Base-by-base conservation (phyloP, 371 early-diverging fungal species). In the Batrachochytrium dendrobatidis region DNA sequence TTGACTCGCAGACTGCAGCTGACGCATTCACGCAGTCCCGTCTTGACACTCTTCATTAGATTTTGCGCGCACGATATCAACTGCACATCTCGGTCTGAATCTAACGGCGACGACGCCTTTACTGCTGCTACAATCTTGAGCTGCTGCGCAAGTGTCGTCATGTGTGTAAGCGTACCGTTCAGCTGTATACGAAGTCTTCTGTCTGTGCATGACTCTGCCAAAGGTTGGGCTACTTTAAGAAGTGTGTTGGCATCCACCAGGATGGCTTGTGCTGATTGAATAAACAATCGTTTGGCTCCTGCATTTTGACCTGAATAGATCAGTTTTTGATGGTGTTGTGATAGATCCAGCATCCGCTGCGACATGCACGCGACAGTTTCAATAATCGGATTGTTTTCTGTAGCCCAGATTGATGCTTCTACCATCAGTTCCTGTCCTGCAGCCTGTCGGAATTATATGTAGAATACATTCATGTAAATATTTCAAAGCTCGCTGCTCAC, bases 121-220 rank as follows among this genome's bases (percentile, higher is more conserved):
- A 80, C 81, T 8, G 77, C 76, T 6, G 74, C 73, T 17, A 80
- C 68, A 45, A 80, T 75, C 58, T 73, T 72, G 28, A 80, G 63
- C 61, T 76, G 77, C 59, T 71, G 71, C 8, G 70, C 56, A 24
- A 79, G 53, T 17, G 75, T 80, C 31, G 58, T 53, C 54, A 76
- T 56, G 28, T 70, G 59, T n/a, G 71, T 66, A 17, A 67, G 10
- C 0, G 61, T 57, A 3, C 53, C 29, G 5, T 59, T 20, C 31
- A 80, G 60, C 45, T 65, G 60, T 6, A 22, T 18, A 24, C 57
- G 58, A 33, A 80, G 62, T 12, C 73, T 51, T 20, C 51, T 44
- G 53, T 80, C 81, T 1, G 70, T 66, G 59, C 79, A 80, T 4
- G 26, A 34, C 4, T 58, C 65, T 0, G 67, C 69, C 12, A 80